phyloP scores from a whole-genome alignment of 176 grass and related monocot species.

The Eleusine indica region DNA sequence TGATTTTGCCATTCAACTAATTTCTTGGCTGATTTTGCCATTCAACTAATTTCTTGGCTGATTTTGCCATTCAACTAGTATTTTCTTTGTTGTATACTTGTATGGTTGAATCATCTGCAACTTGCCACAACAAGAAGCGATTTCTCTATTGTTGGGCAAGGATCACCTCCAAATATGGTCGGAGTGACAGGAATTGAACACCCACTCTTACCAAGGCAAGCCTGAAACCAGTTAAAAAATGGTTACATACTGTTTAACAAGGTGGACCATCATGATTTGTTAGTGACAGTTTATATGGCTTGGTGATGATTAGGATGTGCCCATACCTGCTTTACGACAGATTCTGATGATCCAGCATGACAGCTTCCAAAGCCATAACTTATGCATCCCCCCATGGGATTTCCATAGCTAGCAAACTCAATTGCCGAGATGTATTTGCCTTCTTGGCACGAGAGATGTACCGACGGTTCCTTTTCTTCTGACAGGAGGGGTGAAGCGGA shows the following conservation, averaged over 20 bases:
- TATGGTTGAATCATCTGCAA: constrained; percentile 54
- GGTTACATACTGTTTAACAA: background rate
- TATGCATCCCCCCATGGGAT: constrained; percentile 40
- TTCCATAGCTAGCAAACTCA: constrained; percentile 68
- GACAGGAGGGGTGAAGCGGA: constrained; percentile 25
- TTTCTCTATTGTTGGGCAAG: constrained; percentile 53
- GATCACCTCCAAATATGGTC: constrained; percentile 43
- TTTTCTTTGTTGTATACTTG: constrained; percentile 8
- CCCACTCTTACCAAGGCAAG: constrained; percentile 48
- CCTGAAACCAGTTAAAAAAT: constrained; percentile 34
- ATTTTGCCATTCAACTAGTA: too few species aligned
- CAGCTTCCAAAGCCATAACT: constrained; percentile 46
- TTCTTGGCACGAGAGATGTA: constrained; percentile 45
- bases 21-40: background rate
- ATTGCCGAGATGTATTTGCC: constrained; percentile 48
- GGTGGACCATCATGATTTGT: background rate
- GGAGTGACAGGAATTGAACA: constrained; percentile 52
- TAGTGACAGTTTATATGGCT: background rate
- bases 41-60: too few species aligned
- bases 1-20: background rate
- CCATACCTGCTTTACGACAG: constrained; percentile 45
- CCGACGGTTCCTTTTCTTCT: constrained; percentile 23
- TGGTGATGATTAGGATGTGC: background rate
- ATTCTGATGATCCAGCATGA: constrained; percentile 44
- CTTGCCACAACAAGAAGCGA: constrained; percentile 55